Evolutionary conservation across 2,329 filamentous ascomycete genomes (phyloP), one percentile per base, ranked within the genome.

Genomic region (Botryotinia globosa): DNA sequence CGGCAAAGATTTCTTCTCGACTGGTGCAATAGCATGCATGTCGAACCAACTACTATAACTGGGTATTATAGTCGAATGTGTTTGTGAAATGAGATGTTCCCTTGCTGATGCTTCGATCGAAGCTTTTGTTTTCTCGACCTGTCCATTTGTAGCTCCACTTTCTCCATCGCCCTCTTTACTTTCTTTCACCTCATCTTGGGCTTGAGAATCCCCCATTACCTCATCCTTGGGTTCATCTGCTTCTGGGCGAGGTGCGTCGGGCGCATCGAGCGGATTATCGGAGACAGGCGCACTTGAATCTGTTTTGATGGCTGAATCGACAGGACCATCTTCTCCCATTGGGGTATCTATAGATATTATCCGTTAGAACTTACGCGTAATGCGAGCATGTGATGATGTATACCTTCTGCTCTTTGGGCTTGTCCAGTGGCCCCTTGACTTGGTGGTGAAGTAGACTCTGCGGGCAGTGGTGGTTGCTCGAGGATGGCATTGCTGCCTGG

Each of bases 1-100:
- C 32, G 95, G 94, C 77, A 99, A 87, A 12, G 94, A 94, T 83
- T 98, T 99, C 81, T 92, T 92, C 85, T 99, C 96, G 78, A 98
- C 92, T 74, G 90, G 89, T 82, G 98, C 93, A 80, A 99, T 92
- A 67, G 89, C 87, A 81, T 94, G 93, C 95, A 99, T 98, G 83
- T 99, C 96, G 82, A 99, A 99, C 96, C 96, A 99, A 22, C 93
- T 96, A 81, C 94, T 97, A 83, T 99, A 99, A 82, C 95, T 98
- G 34, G 96, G 96, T 34, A 99, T 89, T 75, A 99, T 94, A 80
- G 98, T 98, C 75, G 94, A 91, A 81, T 98, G 95, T 59, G 94
- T 97, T 84, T 99, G 96, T 22, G 93, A 90, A 74, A 97, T 92
- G 72, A 99, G 89, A 80, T 98, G 94, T 78, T 95, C 92, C 76